Conservation (phyloP, 768 basidiomycete genomes). For the Kwoniella dejecticola region DNA sequence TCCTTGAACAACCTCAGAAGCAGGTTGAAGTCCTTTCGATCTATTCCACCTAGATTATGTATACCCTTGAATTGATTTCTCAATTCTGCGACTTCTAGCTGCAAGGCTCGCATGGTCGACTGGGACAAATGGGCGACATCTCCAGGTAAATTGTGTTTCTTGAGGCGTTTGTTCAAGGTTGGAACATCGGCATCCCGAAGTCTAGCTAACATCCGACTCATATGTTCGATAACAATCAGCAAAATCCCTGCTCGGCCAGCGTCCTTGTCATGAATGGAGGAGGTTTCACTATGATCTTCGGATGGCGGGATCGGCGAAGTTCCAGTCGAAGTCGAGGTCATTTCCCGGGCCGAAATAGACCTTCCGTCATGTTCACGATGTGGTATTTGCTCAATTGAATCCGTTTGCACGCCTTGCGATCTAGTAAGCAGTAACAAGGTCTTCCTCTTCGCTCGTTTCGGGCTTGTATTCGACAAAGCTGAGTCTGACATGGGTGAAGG, state of each 20-base stretch:
- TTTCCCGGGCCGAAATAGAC: not conserved
- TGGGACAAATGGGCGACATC: constrained; percentile 85
- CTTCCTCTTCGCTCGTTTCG: constrained; percentile 43
- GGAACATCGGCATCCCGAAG: constrained; percentile 76
- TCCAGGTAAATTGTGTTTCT: constrained; percentile 78
- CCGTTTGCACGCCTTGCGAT: constrained; percentile 72
- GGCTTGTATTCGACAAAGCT: constrained; percentile 31
- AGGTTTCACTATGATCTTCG: constrained; percentile 73
- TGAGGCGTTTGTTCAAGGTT: constrained; percentile 83
- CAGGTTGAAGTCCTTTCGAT: constrained; percentile 75
- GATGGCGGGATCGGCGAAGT: constrained; percentile 56
- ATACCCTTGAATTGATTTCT: constrained; percentile 72
- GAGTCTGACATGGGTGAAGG: constrained; percentile 35
- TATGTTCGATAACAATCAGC: constrained; percentile 58
- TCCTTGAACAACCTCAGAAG: constrained; percentile 86
- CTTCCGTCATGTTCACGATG: not conserved
- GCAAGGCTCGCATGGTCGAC: constrained; percentile 72
- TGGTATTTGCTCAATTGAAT: constrained; percentile 49
- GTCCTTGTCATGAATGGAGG: constrained; percentile 63
- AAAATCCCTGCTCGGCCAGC: constrained; percentile 45
- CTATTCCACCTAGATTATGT: constrained; percentile 68
- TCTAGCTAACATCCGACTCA: constrained; percentile 66
- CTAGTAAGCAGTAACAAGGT: constrained; percentile 63
- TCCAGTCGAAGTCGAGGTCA: constrained; percentile 21
- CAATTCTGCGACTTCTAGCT: constrained; percentile 70